A percentile compares a stretch with the other conserved stretches of the same genome.
Evolutionary conservation across 1,284 basidiomycete species (phyloP).

Genomic region (Schizopora paradoxa): DNA sequence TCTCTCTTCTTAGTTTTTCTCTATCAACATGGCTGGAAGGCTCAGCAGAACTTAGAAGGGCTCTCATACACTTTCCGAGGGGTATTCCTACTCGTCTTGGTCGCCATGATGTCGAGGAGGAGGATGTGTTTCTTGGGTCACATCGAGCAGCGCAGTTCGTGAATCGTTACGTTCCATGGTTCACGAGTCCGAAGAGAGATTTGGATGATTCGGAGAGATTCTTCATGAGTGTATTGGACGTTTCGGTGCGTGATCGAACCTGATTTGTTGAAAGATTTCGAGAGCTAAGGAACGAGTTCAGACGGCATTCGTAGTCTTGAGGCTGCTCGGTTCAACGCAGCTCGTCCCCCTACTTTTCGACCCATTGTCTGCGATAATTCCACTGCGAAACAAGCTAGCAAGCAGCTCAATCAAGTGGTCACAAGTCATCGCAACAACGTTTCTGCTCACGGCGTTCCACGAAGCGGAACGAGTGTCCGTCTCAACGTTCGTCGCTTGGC

Average conservation of each 20-base stretch:
- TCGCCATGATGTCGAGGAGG: constrained; percentile 4
- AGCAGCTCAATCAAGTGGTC: constrained; percentile 19
- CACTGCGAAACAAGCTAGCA: constrained; percentile 17
- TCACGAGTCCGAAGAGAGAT: constrained; percentile 15
- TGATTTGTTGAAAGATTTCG: constrained; percentile 1
- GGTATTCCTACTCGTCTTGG: no score
- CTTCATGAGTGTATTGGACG: constrained; percentile 19
- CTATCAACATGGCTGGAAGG: constrained; percentile 24
- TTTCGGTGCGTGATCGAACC: constrained; percentile 16
- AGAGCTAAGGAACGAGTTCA: constrained; percentile 7
- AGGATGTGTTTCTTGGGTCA: constrained; percentile 5
- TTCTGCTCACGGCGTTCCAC: constrained; percentile 20
- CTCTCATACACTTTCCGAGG: constrained; percentile 18
- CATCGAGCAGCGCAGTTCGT: not conserved
- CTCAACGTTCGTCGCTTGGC: constrained; percentile 11
- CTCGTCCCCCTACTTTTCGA: constrained; percentile 23
- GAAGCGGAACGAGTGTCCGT: constrained; percentile 23
- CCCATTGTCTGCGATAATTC: constrained; percentile 21
- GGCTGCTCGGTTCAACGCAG: constrained; percentile 20
- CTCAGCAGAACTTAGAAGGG: constrained; percentile 20
- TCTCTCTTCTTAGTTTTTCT: constrained; percentile 18
- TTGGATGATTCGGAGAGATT: constrained; percentile 19
- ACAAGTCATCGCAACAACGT: constrained; percentile 16
- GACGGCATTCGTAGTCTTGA: constrained; percentile 25
- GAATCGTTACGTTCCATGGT: constrained; percentile 15